phyloP scores from a whole-genome alignment of 208 protist species.

The Crithidia acanthocephali region DNA sequence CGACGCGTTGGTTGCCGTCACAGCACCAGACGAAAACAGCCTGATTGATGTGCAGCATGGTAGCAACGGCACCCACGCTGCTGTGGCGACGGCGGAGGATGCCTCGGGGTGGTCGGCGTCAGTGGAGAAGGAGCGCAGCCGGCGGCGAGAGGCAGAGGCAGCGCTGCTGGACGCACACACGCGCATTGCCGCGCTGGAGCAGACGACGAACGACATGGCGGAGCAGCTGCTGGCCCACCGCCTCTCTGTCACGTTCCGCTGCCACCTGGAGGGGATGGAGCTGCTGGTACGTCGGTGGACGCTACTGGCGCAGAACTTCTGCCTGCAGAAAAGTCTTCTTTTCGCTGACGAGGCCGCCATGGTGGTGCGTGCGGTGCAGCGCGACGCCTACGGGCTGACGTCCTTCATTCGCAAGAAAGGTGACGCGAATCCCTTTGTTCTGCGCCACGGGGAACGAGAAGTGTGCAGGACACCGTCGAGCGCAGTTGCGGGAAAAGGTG shows the following conservation, averaged over 20 bases:
- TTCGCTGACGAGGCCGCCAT: conserved; percentile 57
- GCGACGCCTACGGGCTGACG: conserved; percentile 28
- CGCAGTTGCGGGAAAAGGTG: no score
- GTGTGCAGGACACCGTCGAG: no score
- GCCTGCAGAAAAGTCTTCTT: conserved; percentile 56
- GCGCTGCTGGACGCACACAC: conserved; percentile 35
- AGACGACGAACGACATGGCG: conserved; percentile 55
- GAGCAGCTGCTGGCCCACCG: conserved; percentile 46
- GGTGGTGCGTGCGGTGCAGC: conserved; percentile 48
- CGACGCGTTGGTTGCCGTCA: background rate
- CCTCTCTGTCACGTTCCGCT: conserved; percentile 35
- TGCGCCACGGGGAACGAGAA: background rate
- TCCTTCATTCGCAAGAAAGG: background rate
- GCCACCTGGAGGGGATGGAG: conserved; percentile 45
- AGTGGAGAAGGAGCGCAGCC: conserved; percentile 15
- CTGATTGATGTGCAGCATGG: background rate
- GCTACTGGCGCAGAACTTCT: conserved; percentile 34
- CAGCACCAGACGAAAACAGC: background rate
- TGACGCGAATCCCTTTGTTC: background rate
- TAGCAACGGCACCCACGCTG: background rate
- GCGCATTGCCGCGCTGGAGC: conserved; percentile 45
- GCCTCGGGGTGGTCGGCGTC: background rate
- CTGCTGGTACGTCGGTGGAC: conserved; percentile 33
- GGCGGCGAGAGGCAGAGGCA: conserved; percentile 31
- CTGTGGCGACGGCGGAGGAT: background rate